These are phyloP conservation scores for Suhomyces sp. DNA, from an alignment of 805 yeast genomes.

Conservation along the genomic window DNA sequence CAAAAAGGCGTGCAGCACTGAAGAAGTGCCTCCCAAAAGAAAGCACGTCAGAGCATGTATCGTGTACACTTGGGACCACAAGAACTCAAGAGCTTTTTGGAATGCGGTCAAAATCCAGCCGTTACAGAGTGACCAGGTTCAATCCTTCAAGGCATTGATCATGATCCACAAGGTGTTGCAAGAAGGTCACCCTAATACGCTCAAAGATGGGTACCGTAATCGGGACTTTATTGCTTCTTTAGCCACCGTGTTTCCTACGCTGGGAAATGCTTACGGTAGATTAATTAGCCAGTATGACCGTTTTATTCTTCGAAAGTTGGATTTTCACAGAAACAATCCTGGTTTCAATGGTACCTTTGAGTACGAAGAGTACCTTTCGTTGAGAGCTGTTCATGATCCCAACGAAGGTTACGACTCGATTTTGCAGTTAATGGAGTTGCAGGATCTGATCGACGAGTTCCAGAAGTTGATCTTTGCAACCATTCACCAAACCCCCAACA, in stretches of 20 bases:
- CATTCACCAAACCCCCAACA: constrained; percentile 54
- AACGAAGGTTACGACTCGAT: constrained; percentile 93
- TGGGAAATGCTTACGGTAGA: constrained; percentile 57
- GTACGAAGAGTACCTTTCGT: constrained; percentile 89
- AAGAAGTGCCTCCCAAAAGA: constrained; percentile 90
- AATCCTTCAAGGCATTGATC: constrained; percentile 80
- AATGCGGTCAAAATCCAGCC: constrained; percentile 76
- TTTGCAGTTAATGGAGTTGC: constrained; percentile 78
- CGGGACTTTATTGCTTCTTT: constrained; percentile 75
- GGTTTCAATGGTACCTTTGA: constrained; percentile 95
- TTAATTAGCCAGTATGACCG: constrained; percentile 74
- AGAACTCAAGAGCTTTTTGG: constrained; percentile 82
- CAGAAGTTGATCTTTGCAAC: constrained; percentile 74
- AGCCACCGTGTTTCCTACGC: constrained; percentile 50
- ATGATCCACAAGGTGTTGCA: constrained; percentile 90
- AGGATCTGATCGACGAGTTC: constrained; percentile 77
- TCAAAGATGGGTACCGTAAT: constrained; percentile 77
- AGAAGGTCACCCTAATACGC: constrained; percentile 90
- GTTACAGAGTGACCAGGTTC: constrained; percentile 76
- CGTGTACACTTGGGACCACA: constrained; percentile 95
- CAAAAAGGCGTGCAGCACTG: constrained; percentile 80
- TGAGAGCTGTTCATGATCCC: constrained; percentile 86
- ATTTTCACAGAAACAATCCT: constrained; percentile 79
- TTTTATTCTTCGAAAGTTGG: constrained; percentile 67
- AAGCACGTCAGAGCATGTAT: constrained; percentile 95